Evolutionary conservation across 1,139 yeast species (phyloP).

Genomic region (Debaryomyces singareniensis): DNA sequence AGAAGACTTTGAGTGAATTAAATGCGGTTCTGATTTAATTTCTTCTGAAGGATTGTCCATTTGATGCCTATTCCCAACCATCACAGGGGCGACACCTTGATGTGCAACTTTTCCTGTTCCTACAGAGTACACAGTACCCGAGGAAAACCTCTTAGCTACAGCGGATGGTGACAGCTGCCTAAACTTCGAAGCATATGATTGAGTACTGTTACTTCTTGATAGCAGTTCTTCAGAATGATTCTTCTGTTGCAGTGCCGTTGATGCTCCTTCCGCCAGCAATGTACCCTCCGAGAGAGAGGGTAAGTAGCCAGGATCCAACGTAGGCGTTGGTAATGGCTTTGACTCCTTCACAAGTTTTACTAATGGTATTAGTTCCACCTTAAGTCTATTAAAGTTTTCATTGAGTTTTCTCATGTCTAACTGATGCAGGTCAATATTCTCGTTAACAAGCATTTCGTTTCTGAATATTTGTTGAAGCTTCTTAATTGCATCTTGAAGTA

Average conservation of each 20-base stretch:
- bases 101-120: slow-evolving; percentile 35
- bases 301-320: slow-evolving; percentile 32
- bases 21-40: slow-evolving; percentile 18
- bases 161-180: not conserved
- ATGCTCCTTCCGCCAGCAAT: not conserved
- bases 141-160: slow-evolving; percentile 24
- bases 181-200: not conserved
- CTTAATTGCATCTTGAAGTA: slow-evolving; percentile 33
- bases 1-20: slow-evolving; percentile 26
- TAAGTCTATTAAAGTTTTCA: slow-evolving; percentile 44
- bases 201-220: not conserved
- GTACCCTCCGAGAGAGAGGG: slow-evolving; percentile 1
- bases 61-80: not conserved
- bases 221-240: not conserved
- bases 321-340: slow-evolving; percentile 55
- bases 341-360: slow-evolving; percentile 46
- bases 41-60: not conserved
- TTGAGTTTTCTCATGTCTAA: slow-evolving; percentile 33
- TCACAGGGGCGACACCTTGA: not conserved
- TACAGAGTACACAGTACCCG: slow-evolving; percentile 33
- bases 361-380: slow-evolving; percentile 49
- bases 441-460: slow-evolving; percentile 6
- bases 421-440: slow-evolving; percentile 16
- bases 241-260: not conserved
- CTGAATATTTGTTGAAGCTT: slow-evolving; percentile 15